Conservation (phyloP, 305 asterid species). For the Fraxinus xanthoxyloides region DNA sequence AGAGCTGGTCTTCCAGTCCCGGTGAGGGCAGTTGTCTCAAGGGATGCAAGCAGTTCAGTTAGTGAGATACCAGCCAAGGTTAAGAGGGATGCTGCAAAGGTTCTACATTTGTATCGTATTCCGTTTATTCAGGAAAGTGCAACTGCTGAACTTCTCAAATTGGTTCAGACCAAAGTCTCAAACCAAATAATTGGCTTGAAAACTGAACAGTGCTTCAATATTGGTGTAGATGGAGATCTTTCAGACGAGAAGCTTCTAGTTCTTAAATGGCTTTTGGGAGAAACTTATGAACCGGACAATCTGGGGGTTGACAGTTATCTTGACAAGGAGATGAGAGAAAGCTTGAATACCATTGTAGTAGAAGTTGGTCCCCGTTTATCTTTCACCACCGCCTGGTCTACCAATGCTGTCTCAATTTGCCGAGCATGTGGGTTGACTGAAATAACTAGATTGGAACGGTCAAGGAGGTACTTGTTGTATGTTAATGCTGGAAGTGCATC, state of each 20-base stretch:
- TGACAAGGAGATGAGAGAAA: conserved; percentile 29
- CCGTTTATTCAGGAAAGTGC: conserved; percentile 65
- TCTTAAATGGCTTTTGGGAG: conserved; percentile 84
- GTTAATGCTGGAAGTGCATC: conserved; percentile 46
- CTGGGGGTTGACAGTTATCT: conserved; percentile 64
- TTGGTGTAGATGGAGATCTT: conserved; percentile 62
- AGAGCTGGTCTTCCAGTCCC: conserved; percentile 27
- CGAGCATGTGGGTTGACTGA: conserved; percentile 81
- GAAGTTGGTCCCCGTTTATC: conserved; percentile 97
- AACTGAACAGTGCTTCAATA: conserved; percentile 83
- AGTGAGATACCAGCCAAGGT: conserved; percentile 22
- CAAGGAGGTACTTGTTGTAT: conserved; percentile 74
- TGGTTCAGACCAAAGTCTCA: conserved; percentile 57
- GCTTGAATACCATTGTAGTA: conserved; percentile 35
- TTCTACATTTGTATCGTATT: conserved; percentile 68
- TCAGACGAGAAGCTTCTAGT: conserved; percentile 53
- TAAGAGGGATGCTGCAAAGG: conserved; percentile 34
- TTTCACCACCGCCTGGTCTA: conserved; percentile 94
- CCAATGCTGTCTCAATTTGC: conserved; percentile 91
- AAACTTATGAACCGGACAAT: conserved; percentile 80
- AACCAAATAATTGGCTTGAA: conserved; percentile 58
- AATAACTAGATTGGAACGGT: conserved; percentile 71
- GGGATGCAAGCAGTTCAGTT: conserved; percentile 37
- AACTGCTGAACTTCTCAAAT: conserved; percentile 61
- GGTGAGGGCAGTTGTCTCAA: conserved; percentile 53